A percentile compares a stretch with the other conserved stretches of the same genome.
Conservation (phyloP, 768 basidiomycete species). For the Cubamyces lactineus region DNA sequence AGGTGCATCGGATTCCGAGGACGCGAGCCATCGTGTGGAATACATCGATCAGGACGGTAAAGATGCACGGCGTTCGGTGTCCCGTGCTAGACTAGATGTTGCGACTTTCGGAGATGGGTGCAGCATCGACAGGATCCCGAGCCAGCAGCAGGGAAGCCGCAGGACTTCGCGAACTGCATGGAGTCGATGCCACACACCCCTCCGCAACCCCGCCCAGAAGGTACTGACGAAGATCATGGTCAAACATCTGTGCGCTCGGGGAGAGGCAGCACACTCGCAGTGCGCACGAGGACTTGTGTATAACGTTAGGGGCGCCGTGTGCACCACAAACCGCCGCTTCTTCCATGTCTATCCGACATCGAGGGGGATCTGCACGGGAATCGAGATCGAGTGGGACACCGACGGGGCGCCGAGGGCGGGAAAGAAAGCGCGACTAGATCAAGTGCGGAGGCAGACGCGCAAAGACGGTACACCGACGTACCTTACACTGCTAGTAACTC, state of each 20-base stretch:
- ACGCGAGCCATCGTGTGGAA: conserved; percentile 58
- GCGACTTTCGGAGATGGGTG: conserved; percentile 57
- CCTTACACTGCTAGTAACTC: conserved; percentile 82
- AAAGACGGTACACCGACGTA: conserved; percentile 39
- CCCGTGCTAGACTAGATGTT: conserved; percentile 29
- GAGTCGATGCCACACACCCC: conserved; percentile 87
- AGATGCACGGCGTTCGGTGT: conserved; percentile 47
- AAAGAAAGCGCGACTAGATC: conserved; percentile 13
- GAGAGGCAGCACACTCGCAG: conserved; percentile 85
- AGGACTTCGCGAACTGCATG: conserved; percentile 77
- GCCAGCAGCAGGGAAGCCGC: conserved; percentile 65
- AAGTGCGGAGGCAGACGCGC: conserved; percentile 9
- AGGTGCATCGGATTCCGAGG: conserved; percentile 80
- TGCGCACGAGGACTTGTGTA: conserved; percentile 91
- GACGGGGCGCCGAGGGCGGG: conserved; percentile 14
- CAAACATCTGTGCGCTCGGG: conserved; percentile 89
- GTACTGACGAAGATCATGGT: conserved; percentile 83
- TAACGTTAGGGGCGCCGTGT: conserved; percentile 90
- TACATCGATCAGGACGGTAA: conserved; percentile 49
- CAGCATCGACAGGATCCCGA: conserved; percentile 51
- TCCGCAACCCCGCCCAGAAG: conserved; percentile 72
- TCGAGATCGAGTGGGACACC: conserved; percentile 15
- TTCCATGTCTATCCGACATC: conserved; percentile 82
- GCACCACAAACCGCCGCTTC: conserved; percentile 97
- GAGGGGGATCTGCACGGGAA: conserved; percentile 11